A percentile compares a stretch with the other conserved stretches of the same genome.
Conservation (phyloP, 345 rosid species). For the Euclidium syriacum region DNA sequence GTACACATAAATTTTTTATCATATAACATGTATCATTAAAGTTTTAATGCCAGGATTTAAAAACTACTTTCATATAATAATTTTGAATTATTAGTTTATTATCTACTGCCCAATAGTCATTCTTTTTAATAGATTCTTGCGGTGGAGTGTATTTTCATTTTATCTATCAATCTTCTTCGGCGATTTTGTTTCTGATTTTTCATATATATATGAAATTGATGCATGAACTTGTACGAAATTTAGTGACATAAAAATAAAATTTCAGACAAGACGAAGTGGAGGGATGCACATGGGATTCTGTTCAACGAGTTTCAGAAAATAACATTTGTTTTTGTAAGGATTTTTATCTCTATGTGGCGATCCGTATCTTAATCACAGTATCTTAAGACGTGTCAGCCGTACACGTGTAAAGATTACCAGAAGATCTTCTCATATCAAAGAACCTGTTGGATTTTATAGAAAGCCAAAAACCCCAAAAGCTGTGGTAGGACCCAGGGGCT, state of each 20-base stretch:
- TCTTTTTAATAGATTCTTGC: not conserved
- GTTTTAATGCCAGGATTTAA: too few species aligned
- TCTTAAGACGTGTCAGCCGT: not conserved
- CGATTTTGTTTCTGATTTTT: too few species aligned
- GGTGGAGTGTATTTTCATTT: not conserved
- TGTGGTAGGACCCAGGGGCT: not conserved
- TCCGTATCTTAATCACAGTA: conserved; percentile 1
- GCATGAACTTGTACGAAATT: not conserved
- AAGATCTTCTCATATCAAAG: not conserved
- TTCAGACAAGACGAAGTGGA: conserved; percentile 32
- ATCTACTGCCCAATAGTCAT: too few species aligned
- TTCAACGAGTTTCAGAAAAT: conserved; percentile 22
- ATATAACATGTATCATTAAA: too few species aligned
- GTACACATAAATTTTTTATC: too few species aligned
- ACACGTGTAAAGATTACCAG: conserved; percentile 18
- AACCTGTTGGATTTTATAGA: not conserved
- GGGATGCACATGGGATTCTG: conserved; percentile 36
- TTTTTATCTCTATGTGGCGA: conserved; percentile 28
- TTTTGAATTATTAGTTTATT: too few species aligned
- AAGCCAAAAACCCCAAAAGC: conserved; percentile 9
- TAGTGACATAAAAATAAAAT: not conserved
- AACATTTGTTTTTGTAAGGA: conserved; percentile 4
- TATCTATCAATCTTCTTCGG: too few species aligned
- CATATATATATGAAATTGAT: too few species aligned
- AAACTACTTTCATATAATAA: too few species aligned